A percentile compares a stretch with the other conserved stretches of the same genome.
Conservation (phyloP, 139 green algal genomes). For the Haematococcus lacustris region DNA sequence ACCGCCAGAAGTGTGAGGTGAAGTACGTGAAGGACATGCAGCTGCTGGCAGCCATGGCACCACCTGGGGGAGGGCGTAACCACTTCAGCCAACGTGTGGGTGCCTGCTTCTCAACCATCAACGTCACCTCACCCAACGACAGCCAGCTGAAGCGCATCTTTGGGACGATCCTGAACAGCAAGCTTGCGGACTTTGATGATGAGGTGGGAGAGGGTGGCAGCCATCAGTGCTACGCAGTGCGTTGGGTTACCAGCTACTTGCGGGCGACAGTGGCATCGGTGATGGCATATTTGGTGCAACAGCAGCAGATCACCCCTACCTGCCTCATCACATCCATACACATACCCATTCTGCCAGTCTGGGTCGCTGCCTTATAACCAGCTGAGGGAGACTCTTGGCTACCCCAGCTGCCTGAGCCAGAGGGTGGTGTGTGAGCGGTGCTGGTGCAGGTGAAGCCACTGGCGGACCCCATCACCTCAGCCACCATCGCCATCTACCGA, state of each 20-base stretch:
- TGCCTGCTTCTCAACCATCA: constrained; percentile 62
- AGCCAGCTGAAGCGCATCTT: constrained; percentile 76
- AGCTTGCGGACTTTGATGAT: constrained; percentile 72
- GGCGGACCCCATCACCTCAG: constrained; percentile 54
- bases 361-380: too few species aligned
- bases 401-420: not conserved
- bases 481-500: constrained; percentile 49
- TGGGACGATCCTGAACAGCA: constrained; percentile 59
- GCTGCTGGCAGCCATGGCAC: constrained; percentile 71
- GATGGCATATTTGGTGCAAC: too few species aligned
- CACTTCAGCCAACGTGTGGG: constrained; percentile 63
- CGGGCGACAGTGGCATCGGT: too few species aligned
- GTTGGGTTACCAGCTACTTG: too few species aligned
- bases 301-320: too few species aligned
- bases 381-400: too few species aligned
- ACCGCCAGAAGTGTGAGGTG: constrained; percentile 62
- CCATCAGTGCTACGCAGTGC: too few species aligned
- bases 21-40: constrained; percentile 81
- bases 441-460: constrained; percentile 51
- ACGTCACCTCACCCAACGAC: constrained; percentile 64
- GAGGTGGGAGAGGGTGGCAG: constrained; percentile 34
- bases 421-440: not conserved
- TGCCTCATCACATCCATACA: too few species aligned
- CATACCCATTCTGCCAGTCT: too few species aligned
- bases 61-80: constrained; percentile 73